phyloP scores from a whole-genome alignment of 2,329 filamentous ascomycete species.

The Colletotrichum sp. region DNA sequence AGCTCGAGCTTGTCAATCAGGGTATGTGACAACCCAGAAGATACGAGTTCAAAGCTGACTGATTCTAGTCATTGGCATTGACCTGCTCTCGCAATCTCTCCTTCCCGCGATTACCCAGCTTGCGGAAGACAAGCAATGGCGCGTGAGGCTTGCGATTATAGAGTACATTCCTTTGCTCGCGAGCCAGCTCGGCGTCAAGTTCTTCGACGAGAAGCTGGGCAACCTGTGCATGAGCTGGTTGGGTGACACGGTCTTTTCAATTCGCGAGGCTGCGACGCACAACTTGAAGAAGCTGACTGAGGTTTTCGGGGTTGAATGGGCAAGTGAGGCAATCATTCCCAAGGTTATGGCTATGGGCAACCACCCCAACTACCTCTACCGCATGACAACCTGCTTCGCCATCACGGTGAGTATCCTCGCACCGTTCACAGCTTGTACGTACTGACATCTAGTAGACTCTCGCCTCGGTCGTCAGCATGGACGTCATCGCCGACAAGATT shows the following conservation, averaged over 20 bases:
- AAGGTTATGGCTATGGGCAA: conserved; percentile 99
- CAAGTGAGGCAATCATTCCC: conserved; percentile 93
- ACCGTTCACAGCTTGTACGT: conserved; percentile 4
- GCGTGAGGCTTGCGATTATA: conserved; percentile 96
- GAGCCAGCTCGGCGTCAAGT: conserved; percentile 93
- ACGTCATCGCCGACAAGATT: conserved; percentile 91
- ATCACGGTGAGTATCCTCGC: conserved; percentile 77
- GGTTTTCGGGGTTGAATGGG: conserved; percentile 98
- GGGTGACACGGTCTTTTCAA: conserved; percentile 97
- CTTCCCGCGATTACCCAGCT: conserved; percentile 97
- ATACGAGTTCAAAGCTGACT: neutral
- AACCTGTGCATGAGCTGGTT: conserved; percentile 98
- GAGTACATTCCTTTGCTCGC: conserved; percentile 98
- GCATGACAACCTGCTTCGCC: conserved; percentile 99
- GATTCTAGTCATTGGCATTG: conserved; percentile 87
- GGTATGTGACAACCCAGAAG: conserved; percentile 52
- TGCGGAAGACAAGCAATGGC: conserved; percentile 99
- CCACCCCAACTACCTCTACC: conserved; percentile 98
- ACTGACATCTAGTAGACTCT: conserved; percentile 71
- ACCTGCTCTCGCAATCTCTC: conserved; percentile 93
- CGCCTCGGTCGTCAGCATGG: conserved; percentile 88
- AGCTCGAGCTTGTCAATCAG: conserved; percentile 97
- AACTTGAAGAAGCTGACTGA: conserved; percentile 99
- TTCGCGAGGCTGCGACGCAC: conserved; percentile 94
- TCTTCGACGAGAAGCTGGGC: conserved; percentile 98